Evolutionary conservation across 192 early-diverging fungal species (phyloP), one percentile per base, ranked within the genome.

Genomic region (Rhizoclosmatium globosum): DNA sequence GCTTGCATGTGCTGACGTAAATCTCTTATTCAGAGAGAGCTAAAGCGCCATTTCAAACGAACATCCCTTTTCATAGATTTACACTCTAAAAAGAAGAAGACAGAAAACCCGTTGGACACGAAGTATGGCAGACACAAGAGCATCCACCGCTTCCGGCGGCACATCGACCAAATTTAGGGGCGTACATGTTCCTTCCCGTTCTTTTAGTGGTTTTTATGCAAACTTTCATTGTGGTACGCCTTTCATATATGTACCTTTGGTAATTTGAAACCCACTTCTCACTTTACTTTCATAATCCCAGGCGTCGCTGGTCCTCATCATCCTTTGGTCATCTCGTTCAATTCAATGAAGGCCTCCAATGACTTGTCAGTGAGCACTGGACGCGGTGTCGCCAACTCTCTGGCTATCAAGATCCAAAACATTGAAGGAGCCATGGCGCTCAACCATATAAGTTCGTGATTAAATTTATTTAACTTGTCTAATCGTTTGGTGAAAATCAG

Each of bases 131-230:
- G 50, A 53, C 9, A 13, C 50, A 53, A 53, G 50, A 31, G 31
- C 31, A 31, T 31, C 31, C 0, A 31, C 31, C 31, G 31, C 31
- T 31, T 31, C 31, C 31, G 31, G 31, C 31, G 31, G 31, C 31
- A 0, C 31, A 31, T 31, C 31, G 31, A 13, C 50, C 6, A 53
- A 64, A 23, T 64, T 64, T 41, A 21, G 62, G 21, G 23, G 3
- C 62, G 62, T 1, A 64, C 23, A 23, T 64, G 15, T 1, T 39
- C 62, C 3, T 39, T 68, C 17, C 45, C 67, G 45, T 46, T 47
- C 45, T 68, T n/a, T 68, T 39, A 42, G 66, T 68, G 13, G 66
- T 68, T 11, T 68, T 68, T 46, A 45, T 68, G 6, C 66, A 68
- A 2, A 68, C 66, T 4, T 68, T 68, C 13, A 21, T 42, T 41